Evolutionary conservation across 345 rosid genomes (phyloP).

Genomic region (Sapria himalayana): DNA sequence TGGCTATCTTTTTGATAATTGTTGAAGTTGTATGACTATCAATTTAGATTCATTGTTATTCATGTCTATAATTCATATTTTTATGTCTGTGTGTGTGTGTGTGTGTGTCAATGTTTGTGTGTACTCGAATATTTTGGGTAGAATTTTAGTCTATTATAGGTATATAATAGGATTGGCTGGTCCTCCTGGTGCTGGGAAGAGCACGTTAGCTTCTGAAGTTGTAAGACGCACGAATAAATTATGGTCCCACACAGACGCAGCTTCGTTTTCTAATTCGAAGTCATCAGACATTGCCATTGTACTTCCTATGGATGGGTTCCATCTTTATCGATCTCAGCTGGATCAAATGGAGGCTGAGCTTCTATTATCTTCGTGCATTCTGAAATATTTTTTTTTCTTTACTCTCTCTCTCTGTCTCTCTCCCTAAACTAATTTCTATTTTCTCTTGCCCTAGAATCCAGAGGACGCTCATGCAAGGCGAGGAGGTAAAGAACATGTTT

Average conservation of each 20-base stretch:
- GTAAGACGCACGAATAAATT: slow-evolving; percentile 34
- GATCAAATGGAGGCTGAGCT: slow-evolving; percentile 83
- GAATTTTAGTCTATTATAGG: too few relatives aligned
- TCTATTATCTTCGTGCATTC: slow-evolving; percentile 1
- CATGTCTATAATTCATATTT: too few relatives aligned
- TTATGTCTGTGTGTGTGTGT: too few relatives aligned
- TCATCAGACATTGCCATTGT: slow-evolving; percentile 58
- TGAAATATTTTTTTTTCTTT: slow-evolving; percentile 1
- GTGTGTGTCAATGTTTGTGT: too few relatives aligned
- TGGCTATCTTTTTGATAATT: too few relatives aligned
- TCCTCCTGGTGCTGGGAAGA: slow-evolving; percentile 98
- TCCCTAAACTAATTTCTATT: slow-evolving; percentile 5
- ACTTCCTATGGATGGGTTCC: slow-evolving; percentile 96
- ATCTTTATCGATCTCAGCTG: slow-evolving; percentile 66
- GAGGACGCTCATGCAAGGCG: slow-evolving; percentile 97
- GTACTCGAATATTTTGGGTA: too few relatives aligned
- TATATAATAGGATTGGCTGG: too few relatives aligned
- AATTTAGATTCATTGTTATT: too few relatives aligned
- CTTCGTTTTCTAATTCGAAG: slow-evolving; percentile 34
- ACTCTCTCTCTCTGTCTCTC: too few relatives aligned
- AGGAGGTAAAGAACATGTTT: slow-evolving; percentile 46
- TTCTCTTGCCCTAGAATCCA: slow-evolving; percentile 33
- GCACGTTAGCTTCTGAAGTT: slow-evolving; percentile 63
- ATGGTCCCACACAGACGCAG: slow-evolving; percentile 50
- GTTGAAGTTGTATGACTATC: too few relatives aligned